These are phyloP conservation scores for Leccinellum rugosiceps DNA, from an alignment of 768 basidiomycete species.

Conservation along the genomic window DNA sequence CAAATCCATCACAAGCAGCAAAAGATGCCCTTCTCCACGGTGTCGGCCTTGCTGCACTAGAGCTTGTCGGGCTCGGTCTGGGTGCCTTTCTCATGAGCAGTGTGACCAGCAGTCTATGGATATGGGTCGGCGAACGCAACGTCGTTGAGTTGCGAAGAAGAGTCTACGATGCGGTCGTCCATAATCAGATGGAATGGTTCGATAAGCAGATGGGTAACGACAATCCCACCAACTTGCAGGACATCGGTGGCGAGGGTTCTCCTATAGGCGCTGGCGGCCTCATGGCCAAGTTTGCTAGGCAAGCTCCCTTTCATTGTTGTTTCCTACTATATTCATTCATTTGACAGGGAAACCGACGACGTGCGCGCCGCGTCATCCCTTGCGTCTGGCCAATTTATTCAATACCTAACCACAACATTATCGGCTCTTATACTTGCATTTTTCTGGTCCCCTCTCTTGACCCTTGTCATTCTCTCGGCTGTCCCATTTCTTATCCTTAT, in stretches of 20 bases:
- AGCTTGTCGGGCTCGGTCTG: constrained; percentile 63
- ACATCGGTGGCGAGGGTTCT: constrained; percentile 38
- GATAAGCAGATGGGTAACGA: constrained; percentile 72
- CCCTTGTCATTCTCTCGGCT: constrained; percentile 88
- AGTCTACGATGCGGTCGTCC: constrained; percentile 66
- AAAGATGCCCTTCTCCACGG: constrained; percentile 53
- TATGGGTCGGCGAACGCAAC: constrained; percentile 81
- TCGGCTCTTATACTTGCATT: constrained; percentile 84
- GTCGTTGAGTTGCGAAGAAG: constrained; percentile 60
- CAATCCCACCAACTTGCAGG: constrained; percentile 37
- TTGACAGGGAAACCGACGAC: constrained; percentile 86
- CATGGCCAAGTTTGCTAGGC: constrained; percentile 92
- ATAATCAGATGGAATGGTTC: constrained; percentile 87
- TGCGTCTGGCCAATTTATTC: constrained; percentile 72
- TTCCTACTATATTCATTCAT: constrained; percentile 5
- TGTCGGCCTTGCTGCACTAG: constrained; percentile 58
- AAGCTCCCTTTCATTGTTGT: neutral
- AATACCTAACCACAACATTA: constrained; percentile 76
- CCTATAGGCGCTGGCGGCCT: constrained; percentile 82
- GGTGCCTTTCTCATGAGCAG: constrained; percentile 72
- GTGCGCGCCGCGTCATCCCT: constrained; percentile 83
- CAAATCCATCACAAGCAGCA: constrained; percentile 36
- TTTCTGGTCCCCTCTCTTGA: constrained; percentile 72
- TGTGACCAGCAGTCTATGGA: constrained; percentile 78
- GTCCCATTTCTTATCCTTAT: constrained; percentile 80